Percentiles rank a stretch among this genome's conserved stretches.
Evolutionary conservation across 306 rosid genomes (phyloP).

Genomic region (Dryas drummondii): DNA sequence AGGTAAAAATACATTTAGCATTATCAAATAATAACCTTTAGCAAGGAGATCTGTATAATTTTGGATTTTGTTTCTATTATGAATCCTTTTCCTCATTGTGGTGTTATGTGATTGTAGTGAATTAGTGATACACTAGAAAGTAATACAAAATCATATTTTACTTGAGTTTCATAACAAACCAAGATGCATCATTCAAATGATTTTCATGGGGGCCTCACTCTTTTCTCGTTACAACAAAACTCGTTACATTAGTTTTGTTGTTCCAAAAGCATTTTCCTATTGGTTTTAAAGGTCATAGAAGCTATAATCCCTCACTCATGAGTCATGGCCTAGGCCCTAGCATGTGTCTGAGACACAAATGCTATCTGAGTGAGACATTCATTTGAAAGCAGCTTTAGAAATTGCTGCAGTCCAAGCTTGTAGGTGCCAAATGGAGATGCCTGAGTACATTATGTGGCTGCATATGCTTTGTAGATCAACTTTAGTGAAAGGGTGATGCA

Average conservation of each 20-base stretch:
- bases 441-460: not conserved
- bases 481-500: not conserved
- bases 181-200: no score
- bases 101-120: not conserved
- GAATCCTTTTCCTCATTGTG: not conserved
- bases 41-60: conserved; percentile 1
- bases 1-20: not conserved
- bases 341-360: not conserved
- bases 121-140: no score
- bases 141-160: no score
- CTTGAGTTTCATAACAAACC: no score
- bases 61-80: not conserved
- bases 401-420: not conserved
- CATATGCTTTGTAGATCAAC: no score
- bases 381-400: not conserved
- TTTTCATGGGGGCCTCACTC: no score
- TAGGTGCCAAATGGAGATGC: not conserved
- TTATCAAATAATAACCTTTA: not conserved
- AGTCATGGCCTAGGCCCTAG: no score
- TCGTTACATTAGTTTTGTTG: not conserved
- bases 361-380: not conserved
- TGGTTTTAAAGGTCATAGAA: conserved; percentile 1
- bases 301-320: not conserved
- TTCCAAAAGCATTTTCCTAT: not conserved
- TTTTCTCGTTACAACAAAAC: no score